phyloP scores from a whole-genome alignment of 257 asterid species.

The Gentiana straminea region DNA sequence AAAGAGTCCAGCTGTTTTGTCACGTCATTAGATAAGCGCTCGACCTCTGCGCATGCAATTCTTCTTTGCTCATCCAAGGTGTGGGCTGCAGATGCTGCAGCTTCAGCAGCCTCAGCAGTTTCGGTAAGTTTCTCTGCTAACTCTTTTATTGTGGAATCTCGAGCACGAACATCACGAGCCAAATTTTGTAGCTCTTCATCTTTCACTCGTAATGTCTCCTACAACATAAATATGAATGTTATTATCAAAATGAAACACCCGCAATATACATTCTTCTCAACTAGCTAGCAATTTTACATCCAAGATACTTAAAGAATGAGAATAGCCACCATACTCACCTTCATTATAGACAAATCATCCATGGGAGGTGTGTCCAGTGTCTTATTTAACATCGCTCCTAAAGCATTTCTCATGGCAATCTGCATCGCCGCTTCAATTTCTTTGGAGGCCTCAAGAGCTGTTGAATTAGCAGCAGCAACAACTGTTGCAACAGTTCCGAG shows the following conservation, averaged over 20 bases:
- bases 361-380: conserved; percentile 67
- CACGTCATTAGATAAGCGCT: conserved; percentile 55
- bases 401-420: conserved; percentile 79
- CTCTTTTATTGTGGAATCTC: conserved; percentile 83
- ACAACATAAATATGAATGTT: conserved; percentile 18
- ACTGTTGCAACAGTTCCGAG: conserved; percentile 97
- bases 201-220: conserved; percentile 96
- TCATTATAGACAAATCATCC: conserved; percentile 97
- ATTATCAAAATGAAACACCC: too few species aligned
- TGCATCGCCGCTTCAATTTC: conserved; percentile 98
- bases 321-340: conserved; percentile 31
- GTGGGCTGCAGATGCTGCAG: conserved; percentile 96
- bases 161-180: conserved; percentile 80
- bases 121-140: conserved; percentile 80
- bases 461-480: conserved; percentile 96
- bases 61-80: conserved; percentile 88
- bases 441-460: conserved; percentile 92
- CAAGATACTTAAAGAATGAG: background rate
- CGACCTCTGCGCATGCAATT: conserved; percentile 77
- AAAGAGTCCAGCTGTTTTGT: conserved; percentile 47
- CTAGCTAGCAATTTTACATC: background rate
- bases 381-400: conserved; percentile 73
- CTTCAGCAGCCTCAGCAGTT: conserved; percentile 96
- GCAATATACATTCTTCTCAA: background rate
- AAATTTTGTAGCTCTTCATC: conserved; percentile 96